Evolutionary conservation across 164 flowering plant species (phyloP).

Genomic region (Echeveria elegans): DNA sequence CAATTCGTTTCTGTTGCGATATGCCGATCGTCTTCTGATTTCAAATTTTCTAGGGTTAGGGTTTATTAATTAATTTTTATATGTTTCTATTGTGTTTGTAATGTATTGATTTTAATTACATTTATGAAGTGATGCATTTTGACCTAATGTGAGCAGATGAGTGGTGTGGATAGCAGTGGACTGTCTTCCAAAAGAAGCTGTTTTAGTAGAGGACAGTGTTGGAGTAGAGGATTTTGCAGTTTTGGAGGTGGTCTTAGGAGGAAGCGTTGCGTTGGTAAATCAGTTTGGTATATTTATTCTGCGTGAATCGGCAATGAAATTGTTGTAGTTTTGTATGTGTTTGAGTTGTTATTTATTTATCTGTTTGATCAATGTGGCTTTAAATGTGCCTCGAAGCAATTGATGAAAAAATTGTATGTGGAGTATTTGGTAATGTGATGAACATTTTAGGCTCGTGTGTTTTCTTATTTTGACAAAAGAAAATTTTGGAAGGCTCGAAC

Average conservation of each 20-base stretch:
- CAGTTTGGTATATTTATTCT: not conserved
- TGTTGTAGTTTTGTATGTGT: not conserved
- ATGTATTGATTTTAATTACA: not conserved
- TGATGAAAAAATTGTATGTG: too few species aligned
- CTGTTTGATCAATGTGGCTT: not conserved
- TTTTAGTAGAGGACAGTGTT: constrained; percentile 1
- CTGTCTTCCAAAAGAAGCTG: not conserved
- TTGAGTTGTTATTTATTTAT: too few species aligned
- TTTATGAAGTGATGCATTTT: not conserved
- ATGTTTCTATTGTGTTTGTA: too few species aligned
- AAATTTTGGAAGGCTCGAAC: too few species aligned
- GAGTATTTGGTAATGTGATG: too few species aligned
- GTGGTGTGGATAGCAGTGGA: not conserved
- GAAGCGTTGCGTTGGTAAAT: not conserved
- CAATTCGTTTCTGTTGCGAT: not conserved
- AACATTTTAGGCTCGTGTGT: too few species aligned
- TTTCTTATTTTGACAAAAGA: too few species aligned
- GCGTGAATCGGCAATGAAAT: not conserved
- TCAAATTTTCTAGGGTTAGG: not conserved
- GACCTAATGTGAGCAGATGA: not conserved
- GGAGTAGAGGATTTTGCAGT: not conserved
- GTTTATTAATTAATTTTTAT: too few species aligned
- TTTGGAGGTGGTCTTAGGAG: not conserved
- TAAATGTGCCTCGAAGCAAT: not conserved
- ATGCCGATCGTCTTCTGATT: not conserved